Evolutionary conservation across 108 stramenopile genomes (phyloP).

Genomic region (Bacterosira constricta): DNA sequence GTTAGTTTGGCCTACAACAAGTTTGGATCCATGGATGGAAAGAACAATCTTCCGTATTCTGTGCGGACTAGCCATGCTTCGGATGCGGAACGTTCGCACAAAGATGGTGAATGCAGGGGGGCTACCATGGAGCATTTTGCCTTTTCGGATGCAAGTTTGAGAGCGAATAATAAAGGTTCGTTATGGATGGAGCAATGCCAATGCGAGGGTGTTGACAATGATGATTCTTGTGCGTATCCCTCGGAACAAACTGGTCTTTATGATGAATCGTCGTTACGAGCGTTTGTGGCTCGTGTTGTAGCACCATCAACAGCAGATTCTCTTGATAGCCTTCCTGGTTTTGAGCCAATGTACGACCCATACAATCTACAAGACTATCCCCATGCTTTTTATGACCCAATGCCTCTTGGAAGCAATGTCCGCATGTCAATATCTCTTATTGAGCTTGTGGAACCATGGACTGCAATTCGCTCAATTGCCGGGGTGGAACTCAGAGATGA

Average conservation of each 20-base stretch:
- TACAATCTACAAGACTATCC: slow-evolving; percentile 35
- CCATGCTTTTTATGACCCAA: slow-evolving; percentile 52
- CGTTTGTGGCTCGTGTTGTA: slow-evolving; percentile 22
- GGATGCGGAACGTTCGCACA: background rate
- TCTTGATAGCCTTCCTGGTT: slow-evolving; percentile 54
- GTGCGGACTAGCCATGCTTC: background rate
- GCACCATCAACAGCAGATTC: slow-evolving; percentile 59
- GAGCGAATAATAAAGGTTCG: background rate
- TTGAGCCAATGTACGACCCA: slow-evolving; percentile 35
- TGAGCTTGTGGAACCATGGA: slow-evolving; percentile 93
- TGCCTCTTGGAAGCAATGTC: slow-evolving; percentile 89
- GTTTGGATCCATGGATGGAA: slow-evolving; percentile 9
- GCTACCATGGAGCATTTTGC: slow-evolving; percentile 78
- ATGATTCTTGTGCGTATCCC: slow-evolving; percentile 19
- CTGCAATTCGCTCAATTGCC: slow-evolving; percentile 60
- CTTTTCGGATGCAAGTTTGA: slow-evolving; percentile 40
- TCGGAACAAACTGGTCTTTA: slow-evolving; percentile 14
- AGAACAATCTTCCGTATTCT: background rate
- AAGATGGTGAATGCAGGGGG: background rate
- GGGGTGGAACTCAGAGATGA: slow-evolving; percentile 60
- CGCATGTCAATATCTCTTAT: slow-evolving; percentile 79
- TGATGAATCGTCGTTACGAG: slow-evolving; percentile 22
- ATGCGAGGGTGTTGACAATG: background rate
- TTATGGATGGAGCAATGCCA: slow-evolving; percentile 16
- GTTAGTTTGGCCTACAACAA: slow-evolving; percentile 13